Base-by-base conservation (phyloP, 225 moss, liverwort and hornwort species). In the Neckera pumila region DNA sequence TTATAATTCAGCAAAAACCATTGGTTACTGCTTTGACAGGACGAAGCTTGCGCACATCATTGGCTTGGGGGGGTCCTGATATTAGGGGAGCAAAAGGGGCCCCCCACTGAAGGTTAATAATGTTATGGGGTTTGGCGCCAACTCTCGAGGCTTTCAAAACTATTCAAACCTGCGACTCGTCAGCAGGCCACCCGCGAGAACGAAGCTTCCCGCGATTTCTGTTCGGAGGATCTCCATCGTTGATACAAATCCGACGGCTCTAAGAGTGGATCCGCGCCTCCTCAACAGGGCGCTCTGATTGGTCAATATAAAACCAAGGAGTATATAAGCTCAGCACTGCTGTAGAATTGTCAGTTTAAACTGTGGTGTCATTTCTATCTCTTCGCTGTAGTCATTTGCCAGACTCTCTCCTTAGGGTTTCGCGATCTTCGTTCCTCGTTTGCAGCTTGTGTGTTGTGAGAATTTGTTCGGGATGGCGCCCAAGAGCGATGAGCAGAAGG, bases 261-360 rank as follows among this genome's bases (percentile, higher is more conserved):
- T 0, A 3, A 3, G 10, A 33, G 79, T 72, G 72, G 84, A 90
- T 90, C 87, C 79, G 9, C 23, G 53, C 45, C 84, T 13, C 20
- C 56, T 17, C n/a, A n/a, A 73, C 20, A 2, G 5, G 43, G 84
- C 38, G 5, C 17, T 87, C n/a, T 84, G 19, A 90, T 87, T 90
- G 87, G 84, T 57, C 72, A 11, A 36, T 31, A 33, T 1, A 2
- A 31, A 20, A 36, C 10, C 11, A 18, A 26, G 31, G 45, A 25
- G 34, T 90, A 90, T 84, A 87, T 62, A 90, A 36, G 0, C 51
- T 1, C 2, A 51, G 7, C 28, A 20, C 5, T 45, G 15, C 81
- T 4, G 0, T 0, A 5, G 0, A 0, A 17, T 18, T 4, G 0
- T 0, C 4, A 7, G 15, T 2, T n/a, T 7, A 0, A 2, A 0